Evolutionary conservation across 1,139 yeast genomes (phyloP).

Genomic region (Sugiyamaella castrensis): DNA sequence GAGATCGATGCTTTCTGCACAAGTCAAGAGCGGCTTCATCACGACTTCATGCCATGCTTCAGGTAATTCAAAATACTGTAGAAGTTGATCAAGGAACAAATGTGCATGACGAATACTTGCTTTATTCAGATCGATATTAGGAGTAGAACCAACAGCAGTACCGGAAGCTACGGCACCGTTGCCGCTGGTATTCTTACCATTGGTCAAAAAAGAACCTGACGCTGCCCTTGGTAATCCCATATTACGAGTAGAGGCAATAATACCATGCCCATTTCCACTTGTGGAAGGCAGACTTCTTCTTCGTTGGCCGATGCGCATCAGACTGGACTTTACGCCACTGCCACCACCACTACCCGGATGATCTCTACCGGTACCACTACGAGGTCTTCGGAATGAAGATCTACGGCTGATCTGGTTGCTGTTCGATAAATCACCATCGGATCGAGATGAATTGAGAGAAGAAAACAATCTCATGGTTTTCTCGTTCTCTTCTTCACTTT

Average conservation of each 20-base stretch:
- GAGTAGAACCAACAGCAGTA: conserved; percentile 4
- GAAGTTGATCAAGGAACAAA: conserved; percentile 57
- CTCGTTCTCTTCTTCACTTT: conserved; percentile 28
- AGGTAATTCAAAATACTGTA: conserved; percentile 51
- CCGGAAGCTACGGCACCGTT: neutral
- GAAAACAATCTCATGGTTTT: conserved; percentile 29
- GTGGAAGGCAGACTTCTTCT: conserved; percentile 24
- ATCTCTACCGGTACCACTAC: conserved; percentile 26
- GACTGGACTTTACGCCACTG: conserved; percentile 23
- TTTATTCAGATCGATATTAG: conserved; percentile 36
- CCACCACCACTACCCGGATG: conserved; percentile 19
- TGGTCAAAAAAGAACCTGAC: neutral
- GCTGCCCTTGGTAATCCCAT: conserved; percentile 11
- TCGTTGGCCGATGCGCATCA: conserved; percentile 29
- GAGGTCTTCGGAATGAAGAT: conserved; percentile 25
- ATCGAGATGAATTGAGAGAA: conserved; percentile 22
- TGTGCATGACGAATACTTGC: conserved; percentile 45
- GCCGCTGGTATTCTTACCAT: no score
- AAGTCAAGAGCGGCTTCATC: conserved; percentile 45
- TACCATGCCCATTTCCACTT: neutral
- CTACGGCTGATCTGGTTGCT: conserved; percentile 11
- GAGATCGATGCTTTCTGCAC: conserved; percentile 49
- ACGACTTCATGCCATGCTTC: conserved; percentile 53
- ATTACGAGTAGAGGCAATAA: neutral
- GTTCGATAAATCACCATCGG: conserved; percentile 14